These are phyloP conservation scores for Tanozyma kutaoensis DNA, from an alignment of 805 yeast species.

Conservation along the genomic window DNA sequence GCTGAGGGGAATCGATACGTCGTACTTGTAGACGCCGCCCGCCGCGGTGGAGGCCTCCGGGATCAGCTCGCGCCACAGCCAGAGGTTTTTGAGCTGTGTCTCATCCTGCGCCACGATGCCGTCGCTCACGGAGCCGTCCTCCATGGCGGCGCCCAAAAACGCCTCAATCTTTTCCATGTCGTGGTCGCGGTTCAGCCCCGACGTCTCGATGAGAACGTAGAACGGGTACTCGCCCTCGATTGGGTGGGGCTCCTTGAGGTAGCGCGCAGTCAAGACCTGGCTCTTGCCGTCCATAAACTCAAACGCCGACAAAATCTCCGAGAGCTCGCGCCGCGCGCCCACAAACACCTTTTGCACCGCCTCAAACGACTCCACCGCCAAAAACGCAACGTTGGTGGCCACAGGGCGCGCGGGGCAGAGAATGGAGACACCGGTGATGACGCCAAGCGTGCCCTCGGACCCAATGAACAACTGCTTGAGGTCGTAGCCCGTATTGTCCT, in stretches of 20 bases:
- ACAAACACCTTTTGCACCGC: constrained; percentile 75
- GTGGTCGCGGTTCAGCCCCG: constrained; percentile 91
- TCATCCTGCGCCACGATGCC: constrained; percentile 96
- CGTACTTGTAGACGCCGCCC: constrained; percentile 97
- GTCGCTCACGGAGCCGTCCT: constrained; percentile 70
- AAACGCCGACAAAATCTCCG: constrained; percentile 83
- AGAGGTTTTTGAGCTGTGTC: constrained; percentile 65
- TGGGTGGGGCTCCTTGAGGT: constrained; percentile 55
- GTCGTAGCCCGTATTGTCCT: constrained; percentile 93
- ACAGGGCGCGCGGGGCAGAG: constrained; percentile 83
- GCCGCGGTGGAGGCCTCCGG: constrained; percentile 77
- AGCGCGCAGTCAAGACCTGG: constrained; percentile 48
- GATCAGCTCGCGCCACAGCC: constrained; percentile 94
- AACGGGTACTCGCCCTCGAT: constrained; percentile 74
- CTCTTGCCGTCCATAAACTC: constrained; percentile 82
- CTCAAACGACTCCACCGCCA: constrained; percentile 72
- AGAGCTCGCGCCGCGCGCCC: constrained; percentile 63
- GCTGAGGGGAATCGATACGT: constrained; percentile 79
- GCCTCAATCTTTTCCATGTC: constrained; percentile 82
- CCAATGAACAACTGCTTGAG: constrained; percentile 89
- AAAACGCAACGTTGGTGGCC: constrained; percentile 75
- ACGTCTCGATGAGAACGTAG: constrained; percentile 84
- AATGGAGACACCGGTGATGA: constrained; percentile 82
- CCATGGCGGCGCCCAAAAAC: constrained; percentile 78
- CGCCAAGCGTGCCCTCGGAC: constrained; percentile 70